These are phyloP conservation scores for Erigeron philadelphicus DNA, from an alignment of 140 eudicot species.

Conservation along the genomic window DNA sequence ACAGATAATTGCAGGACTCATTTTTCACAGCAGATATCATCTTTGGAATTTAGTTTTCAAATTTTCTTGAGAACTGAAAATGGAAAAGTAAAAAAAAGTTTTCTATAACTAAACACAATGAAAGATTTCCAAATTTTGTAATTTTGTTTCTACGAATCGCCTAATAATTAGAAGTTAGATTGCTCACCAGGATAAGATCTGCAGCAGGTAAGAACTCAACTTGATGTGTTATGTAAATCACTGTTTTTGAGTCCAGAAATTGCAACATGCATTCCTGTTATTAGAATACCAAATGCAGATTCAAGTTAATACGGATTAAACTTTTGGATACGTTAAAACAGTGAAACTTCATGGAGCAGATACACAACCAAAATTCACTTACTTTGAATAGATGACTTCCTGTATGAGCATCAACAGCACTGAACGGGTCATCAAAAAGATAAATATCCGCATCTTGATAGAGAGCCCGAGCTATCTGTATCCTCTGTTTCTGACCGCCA, in stretches of 20 bases:
- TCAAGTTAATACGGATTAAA: background rate
- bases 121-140: no score
- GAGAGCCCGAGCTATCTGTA: constrained; percentile 93
- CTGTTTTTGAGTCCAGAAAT: constrained; percentile 63
- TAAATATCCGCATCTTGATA: constrained; percentile 92
- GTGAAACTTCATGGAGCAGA: background rate
- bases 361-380: background rate
- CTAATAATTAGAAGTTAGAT: background rate
- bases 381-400: constrained; percentile 88
- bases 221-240: constrained; percentile 85
- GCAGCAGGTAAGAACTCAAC: constrained; percentile 89
- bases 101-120: no score
- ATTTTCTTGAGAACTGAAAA: no score
- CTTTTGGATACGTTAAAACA: background rate
- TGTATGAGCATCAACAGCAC: constrained; percentile 98
- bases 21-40: no score
- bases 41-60: no score
- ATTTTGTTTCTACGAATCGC: no score
- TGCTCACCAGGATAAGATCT: constrained; percentile 74
- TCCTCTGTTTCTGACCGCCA: constrained; percentile 97
- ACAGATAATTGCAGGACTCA: no score
- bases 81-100: no score
- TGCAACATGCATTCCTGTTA: constrained; percentile 75
- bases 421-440: constrained; percentile 91
- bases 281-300: background rate